Conservation (phyloP, 2,329 filamentous ascomycete genomes). For the Paracoccidioides brasiliensis region DNA sequence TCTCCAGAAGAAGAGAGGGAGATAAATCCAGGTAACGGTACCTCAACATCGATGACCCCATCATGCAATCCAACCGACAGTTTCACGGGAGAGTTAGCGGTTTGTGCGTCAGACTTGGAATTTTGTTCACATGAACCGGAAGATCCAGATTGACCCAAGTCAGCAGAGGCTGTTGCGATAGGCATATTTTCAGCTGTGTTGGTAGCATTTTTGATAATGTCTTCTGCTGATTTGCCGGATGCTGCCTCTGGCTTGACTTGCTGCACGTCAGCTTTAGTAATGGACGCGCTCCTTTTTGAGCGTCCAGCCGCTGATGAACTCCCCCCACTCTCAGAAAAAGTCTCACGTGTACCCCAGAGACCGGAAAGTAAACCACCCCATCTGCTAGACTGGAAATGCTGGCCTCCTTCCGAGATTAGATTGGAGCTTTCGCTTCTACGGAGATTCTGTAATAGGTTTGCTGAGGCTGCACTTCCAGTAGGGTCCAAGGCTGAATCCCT, state of each 20-base stretch:
- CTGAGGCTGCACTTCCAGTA: conserved; percentile 38
- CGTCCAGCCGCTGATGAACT: conserved; percentile 8
- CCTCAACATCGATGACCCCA: conserved; percentile 48
- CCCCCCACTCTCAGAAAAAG: conserved; percentile 31
- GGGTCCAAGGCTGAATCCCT: conserved; percentile 14
- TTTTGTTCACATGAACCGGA: conserved; percentile 17
- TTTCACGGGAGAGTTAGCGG: conserved; percentile 36
- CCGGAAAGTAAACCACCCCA: conserved; percentile 46
- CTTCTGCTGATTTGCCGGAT: background rate
- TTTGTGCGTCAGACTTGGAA: conserved; percentile 17
- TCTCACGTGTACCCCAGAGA: conserved; percentile 41
- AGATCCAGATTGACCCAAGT: conserved; percentile 12
- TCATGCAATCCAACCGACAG: conserved; percentile 41
- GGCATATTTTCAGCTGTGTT: conserved; percentile 23
- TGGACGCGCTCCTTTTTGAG: background rate
- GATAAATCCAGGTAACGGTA: conserved; percentile 41
- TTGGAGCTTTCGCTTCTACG: conserved; percentile 40
- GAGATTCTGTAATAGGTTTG: conserved; percentile 41
- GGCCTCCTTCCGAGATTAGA: conserved; percentile 32
- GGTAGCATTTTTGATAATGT: conserved; percentile 13
- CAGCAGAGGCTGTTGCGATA: conserved; percentile 19
- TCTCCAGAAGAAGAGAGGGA: conserved; percentile 34
- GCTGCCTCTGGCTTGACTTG: background rate
- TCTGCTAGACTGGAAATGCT: conserved; percentile 35
- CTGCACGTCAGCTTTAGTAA: background rate